Percentiles rank a stretch among this genome's conserved stretches.
Conservation (phyloP, 148 eudicot species). For the Chenopodium suecicum region DNA sequence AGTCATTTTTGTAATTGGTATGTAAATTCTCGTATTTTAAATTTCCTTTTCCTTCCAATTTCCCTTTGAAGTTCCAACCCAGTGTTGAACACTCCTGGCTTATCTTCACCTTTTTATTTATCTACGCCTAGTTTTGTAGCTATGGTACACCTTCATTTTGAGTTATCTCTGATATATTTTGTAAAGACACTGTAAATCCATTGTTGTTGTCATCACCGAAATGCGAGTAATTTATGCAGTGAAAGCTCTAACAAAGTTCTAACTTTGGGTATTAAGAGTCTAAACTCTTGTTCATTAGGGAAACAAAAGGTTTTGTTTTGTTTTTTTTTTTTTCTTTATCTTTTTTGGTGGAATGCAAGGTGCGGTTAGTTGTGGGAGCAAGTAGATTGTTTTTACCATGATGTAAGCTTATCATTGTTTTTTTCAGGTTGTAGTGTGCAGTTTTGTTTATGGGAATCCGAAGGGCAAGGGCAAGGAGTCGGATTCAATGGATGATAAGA, state of each 20-base stretch:
- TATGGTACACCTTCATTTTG: neutral
- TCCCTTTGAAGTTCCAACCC: too few species aligned
- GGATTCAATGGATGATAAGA: constrained; percentile 33
- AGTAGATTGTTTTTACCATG: neutral
- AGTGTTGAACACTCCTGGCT: neutral
- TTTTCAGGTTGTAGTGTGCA: constrained; percentile 74
- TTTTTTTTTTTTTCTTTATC: too few species aligned
- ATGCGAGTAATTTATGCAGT: neutral
- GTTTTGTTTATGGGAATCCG: constrained; percentile 66
- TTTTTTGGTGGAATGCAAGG: neutral
- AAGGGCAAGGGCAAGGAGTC: constrained; percentile 50
- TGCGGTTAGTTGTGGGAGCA: neutral
- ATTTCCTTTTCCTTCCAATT: neutral
- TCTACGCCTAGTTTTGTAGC: neutral
- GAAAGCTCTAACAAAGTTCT: neutral
- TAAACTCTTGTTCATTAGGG: neutral
- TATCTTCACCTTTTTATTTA: neutral
- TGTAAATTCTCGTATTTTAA: neutral
- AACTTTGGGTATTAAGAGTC: neutral
- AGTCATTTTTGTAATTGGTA: neutral
- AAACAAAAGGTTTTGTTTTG: too few species aligned
- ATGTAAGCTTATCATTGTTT: constrained; percentile 11
- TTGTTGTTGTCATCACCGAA: neutral
- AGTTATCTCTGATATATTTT: neutral
- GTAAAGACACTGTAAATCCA: neutral